Evolutionary conservation across 139 green algal species (phyloP).

Genomic region (Nannochloris sp.): DNA sequence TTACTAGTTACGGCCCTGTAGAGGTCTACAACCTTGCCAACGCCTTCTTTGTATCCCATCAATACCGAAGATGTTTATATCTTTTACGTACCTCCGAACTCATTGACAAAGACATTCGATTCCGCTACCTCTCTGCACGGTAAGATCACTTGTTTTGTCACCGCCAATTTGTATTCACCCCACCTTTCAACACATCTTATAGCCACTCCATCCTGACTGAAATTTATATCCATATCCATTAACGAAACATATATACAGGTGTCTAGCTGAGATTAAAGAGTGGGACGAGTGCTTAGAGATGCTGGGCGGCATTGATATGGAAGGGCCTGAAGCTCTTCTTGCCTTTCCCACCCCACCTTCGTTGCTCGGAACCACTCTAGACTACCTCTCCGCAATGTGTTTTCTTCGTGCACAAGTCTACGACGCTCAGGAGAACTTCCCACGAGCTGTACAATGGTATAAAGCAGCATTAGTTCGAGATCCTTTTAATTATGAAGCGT

Average conservation of each 20-base stretch:
- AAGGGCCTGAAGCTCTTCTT: slow-evolving; percentile 5
- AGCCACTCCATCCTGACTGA: too few species aligned
- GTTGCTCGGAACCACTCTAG: neutral
- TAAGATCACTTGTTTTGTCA: slow-evolving; percentile 9
- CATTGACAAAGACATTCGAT: slow-evolving; percentile 44
- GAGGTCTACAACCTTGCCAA: slow-evolving; percentile 83
- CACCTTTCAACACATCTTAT: too few species aligned
- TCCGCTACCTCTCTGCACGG: slow-evolving; percentile 67
- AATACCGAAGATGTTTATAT: slow-evolving; percentile 66
- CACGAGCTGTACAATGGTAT: slow-evolving; percentile 43
- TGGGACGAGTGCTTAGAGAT: slow-evolving; percentile 85
- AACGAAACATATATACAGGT: slow-evolving; percentile 24
- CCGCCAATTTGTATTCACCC: too few species aligned
- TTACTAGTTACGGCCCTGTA: slow-evolving; percentile 44
- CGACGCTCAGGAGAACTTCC: slow-evolving; percentile 77
- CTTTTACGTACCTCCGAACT: slow-evolving; percentile 46
- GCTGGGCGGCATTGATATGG: slow-evolving; percentile 52
- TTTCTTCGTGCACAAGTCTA: slow-evolving; percentile 72
- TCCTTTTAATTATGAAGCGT: slow-evolving; percentile 90
- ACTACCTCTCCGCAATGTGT: slow-evolving; percentile 41
- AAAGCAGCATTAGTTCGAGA: slow-evolving; percentile 61
- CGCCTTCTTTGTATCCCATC: slow-evolving; percentile 59
- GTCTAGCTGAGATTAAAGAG: slow-evolving; percentile 62
- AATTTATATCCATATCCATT: slow-evolving; percentile 13
- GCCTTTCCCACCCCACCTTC: slow-evolving; percentile 4